phyloP scores from a whole-genome alignment of 1,284 basidiomycete genomes.

The Fereydounia khargensis region DNA sequence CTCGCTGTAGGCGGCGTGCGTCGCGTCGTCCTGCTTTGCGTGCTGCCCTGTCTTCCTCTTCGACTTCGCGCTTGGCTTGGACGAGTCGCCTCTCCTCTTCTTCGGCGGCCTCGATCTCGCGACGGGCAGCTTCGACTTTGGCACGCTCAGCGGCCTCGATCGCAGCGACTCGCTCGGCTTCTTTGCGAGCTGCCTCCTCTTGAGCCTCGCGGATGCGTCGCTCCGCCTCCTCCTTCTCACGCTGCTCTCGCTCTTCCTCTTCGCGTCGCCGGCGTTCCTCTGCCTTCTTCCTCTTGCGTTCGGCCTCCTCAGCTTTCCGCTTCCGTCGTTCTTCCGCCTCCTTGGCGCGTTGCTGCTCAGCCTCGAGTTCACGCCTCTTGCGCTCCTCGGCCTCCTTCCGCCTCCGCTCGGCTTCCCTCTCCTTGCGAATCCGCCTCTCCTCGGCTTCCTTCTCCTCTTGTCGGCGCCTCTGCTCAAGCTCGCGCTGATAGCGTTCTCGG shows the following conservation, averaged over 20 bases:
- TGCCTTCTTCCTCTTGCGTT: constrained; percentile 6
- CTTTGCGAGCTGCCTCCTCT: constrained; percentile 13
- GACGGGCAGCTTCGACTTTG: constrained; percentile 15
- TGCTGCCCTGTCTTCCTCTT: constrained; percentile 27
- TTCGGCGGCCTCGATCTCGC: constrained; percentile 14
- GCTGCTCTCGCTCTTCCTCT: constrained; percentile 12
- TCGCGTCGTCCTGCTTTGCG: constrained; percentile 16
- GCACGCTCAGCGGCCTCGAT: constrained; percentile 27
- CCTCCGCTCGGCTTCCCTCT: constrained; percentile 17
- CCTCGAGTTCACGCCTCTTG: constrained; percentile 6
- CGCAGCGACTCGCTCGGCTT: constrained; percentile 22
- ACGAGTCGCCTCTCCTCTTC: constrained; percentile 22
- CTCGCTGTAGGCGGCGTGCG: constrained; percentile 13
- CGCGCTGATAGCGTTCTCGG: constrained; percentile 2
- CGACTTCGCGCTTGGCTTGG: constrained; percentile 32
- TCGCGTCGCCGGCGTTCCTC: constrained; percentile 10
- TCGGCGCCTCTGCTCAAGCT: neutral
- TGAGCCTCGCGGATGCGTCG: neutral
- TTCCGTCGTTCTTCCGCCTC: constrained; percentile 8
- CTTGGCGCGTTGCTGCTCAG: constrained; percentile 12
- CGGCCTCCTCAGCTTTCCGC: constrained; percentile 7
- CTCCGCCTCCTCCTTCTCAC: neutral
- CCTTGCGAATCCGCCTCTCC: constrained; percentile 4
- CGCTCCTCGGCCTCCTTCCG: constrained; percentile 18
- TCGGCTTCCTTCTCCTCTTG: constrained; percentile 2